Conservation (phyloP, 1,139 yeast genomes). For the Taphrina flavorubra region DNA sequence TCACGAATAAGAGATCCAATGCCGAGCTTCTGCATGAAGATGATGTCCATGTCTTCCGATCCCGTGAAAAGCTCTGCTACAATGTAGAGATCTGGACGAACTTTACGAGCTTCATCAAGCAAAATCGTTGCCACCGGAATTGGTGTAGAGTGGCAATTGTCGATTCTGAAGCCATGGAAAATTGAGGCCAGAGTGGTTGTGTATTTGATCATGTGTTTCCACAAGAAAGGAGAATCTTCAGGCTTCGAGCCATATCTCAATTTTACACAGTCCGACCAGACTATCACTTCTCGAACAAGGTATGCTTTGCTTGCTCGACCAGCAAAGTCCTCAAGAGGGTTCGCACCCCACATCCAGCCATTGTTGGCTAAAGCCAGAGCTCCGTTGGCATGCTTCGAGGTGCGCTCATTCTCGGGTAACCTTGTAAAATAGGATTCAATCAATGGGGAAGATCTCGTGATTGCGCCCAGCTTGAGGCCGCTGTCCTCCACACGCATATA, state of each 20-base stretch:
- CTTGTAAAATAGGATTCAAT: conserved; percentile 89
- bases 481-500: conserved; percentile 75
- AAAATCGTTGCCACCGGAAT: conserved; percentile 89
- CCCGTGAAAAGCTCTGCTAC: conserved; percentile 96
- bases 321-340: conserved; percentile 92
- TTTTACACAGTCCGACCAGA: conserved; percentile 98
- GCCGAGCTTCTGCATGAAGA: conserved; percentile 88
- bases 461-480: conserved; percentile 78
- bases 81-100: conserved; percentile 83
- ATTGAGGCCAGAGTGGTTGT: conserved; percentile 73
- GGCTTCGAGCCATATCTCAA: conserved; percentile 79
- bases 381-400: conserved; percentile 59
- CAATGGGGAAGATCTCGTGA: conserved; percentile 65
- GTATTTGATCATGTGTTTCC: conserved; percentile 87
- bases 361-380: conserved; percentile 82
- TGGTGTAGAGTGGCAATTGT: conserved; percentile 96
- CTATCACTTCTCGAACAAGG: conserved; percentile 86
- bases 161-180: conserved; percentile 89
- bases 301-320: conserved; percentile 78
- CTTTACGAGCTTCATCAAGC: conserved; percentile 83
- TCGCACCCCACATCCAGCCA: conserved; percentile 99
- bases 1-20: conserved; percentile 87
- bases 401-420: conserved; percentile 52
- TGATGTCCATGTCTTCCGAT: conserved; percentile 84
- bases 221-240: conserved; percentile 82